These are phyloP conservation scores for Draba incana DNA, from an alignment of 345 rosid species.

Conservation along the genomic window DNA sequence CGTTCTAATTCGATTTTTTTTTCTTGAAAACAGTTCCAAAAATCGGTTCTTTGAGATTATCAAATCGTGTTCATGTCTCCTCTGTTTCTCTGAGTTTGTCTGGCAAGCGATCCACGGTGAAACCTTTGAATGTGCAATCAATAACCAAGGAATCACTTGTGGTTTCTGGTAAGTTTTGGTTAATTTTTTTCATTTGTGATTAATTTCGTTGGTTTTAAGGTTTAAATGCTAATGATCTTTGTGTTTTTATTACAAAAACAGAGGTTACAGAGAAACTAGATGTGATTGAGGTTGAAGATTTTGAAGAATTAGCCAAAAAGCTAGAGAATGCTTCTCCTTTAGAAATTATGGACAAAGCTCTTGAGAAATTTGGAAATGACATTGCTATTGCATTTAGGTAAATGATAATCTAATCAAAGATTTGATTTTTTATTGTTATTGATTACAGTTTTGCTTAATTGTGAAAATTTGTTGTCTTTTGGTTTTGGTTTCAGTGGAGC, in stretches of 20 bases:
- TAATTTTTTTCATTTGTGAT: background rate
- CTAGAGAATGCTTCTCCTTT: conserved; percentile 79
- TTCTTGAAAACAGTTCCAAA: conserved; percentile 48
- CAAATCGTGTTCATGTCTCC: conserved; percentile 47
- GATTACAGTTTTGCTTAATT: background rate
- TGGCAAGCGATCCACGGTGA: conserved; percentile 48
- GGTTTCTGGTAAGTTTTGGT: conserved; percentile 57
- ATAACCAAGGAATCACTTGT: conserved; percentile 42
- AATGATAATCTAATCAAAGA: background rate
- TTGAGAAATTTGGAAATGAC: conserved; percentile 78
- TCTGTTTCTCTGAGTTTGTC: conserved; percentile 46
- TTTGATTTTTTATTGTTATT: no score
- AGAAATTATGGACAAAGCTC: conserved; percentile 86
- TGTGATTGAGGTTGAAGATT: conserved; percentile 60
- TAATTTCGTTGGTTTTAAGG: background rate
- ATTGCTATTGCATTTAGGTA: conserved; percentile 97
- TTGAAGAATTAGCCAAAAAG: conserved; percentile 57
- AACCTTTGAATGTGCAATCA: conserved; percentile 64
- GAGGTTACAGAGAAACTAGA: conserved; percentile 59
- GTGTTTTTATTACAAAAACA: conserved; percentile 15
- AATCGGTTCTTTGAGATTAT: conserved; percentile 55
- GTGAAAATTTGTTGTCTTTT: background rate
- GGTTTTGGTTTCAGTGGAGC: conserved; percentile 71
- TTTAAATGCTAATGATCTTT: conserved; percentile 28
- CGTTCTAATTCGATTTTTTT: no score